Percentiles rank a stretch among this genome's conserved stretches.
Evolutionary conservation across 108 stramenopile genomes (phyloP).

Genomic region (Discostella pseudostelligera): DNA sequence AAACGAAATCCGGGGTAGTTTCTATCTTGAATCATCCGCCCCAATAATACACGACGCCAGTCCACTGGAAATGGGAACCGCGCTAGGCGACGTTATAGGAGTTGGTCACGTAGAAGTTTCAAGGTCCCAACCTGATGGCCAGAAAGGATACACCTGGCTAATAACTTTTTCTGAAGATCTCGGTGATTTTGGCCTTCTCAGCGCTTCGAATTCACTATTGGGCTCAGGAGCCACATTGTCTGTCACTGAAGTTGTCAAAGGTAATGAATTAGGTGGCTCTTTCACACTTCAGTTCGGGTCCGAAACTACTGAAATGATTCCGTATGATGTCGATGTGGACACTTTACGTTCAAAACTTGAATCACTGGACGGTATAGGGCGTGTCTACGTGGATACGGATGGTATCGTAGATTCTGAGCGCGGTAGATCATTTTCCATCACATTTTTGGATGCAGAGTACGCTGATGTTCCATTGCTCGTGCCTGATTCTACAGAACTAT

Average conservation of each 20-base stretch:
- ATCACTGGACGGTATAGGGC: constrained; percentile 43
- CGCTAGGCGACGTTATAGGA: constrained; percentile 51
- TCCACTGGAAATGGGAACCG: constrained; percentile 57
- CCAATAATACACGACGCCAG: constrained; percentile 61
- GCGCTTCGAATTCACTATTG: constrained; percentile 44
- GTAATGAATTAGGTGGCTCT: constrained; percentile 73
- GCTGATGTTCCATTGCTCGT: constrained; percentile 57
- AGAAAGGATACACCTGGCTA: constrained; percentile 65
- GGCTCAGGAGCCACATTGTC: constrained; percentile 56
- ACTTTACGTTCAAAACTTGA: constrained; percentile 56
- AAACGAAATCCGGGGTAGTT: constrained; percentile 66
- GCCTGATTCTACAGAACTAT: constrained; percentile 42
- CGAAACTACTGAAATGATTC: constrained; percentile 48
- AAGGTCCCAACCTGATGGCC: constrained; percentile 48
- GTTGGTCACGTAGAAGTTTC: constrained; percentile 64
- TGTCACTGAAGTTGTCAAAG: constrained; percentile 55
- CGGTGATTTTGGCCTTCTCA: constrained; percentile 60
- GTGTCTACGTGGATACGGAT: constrained; percentile 43
- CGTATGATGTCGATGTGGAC: constrained; percentile 45
- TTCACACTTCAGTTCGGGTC: constrained; percentile 50
- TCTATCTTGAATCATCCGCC: constrained; percentile 62
- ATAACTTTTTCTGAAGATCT: constrained; percentile 63
- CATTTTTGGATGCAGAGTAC: constrained; percentile 52
- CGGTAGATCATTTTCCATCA: constrained; percentile 53
- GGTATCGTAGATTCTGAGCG: constrained; percentile 45